Base-by-base conservation (phyloP, 202 grass and related monocot genomes). In the Cymbopogon flexuosus region DNA sequence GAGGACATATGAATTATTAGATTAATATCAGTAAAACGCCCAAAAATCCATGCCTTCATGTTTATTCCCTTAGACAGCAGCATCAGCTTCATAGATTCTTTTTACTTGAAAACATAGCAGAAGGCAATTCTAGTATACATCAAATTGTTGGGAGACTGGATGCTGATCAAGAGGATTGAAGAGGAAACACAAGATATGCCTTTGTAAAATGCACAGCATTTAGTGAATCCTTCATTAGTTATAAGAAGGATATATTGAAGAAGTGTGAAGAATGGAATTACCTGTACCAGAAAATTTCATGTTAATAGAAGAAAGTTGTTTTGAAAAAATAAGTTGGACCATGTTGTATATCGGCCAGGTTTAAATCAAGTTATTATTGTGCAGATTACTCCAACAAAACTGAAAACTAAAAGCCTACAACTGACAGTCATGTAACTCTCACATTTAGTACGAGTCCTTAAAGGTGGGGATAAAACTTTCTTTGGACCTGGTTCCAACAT, bases 1-100 rank as follows among this genome's bases (percentile, higher is more conserved):
- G 37, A 73, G 13, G 24, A 78, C 56, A n/a, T 82, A 49, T 57
- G 62, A 62, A 66, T 63, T 45, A 45, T 61, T 79, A 86, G 15
- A 83, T 33, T 56, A 73, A 70, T 72, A 83, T 65, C 52, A 83
- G 60, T 62, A 16, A 79, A 79, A 63, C 2, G 1, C 36, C 29
- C 57, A 61, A 57, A 72, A 74, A 15, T 84, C 16, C 81, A 87
- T 77, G 54, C 18, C 19, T 67, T 45, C 54, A 72, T 65, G 68
- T 78, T 78, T 78, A 65, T 84, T 81, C 77, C 56, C 49, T 81
- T 29, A 45, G 70, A 35, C 76, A 59, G 52, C 41, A 84, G 62
- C 61, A 84, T 12, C 66, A 75, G 61, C 5, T 79, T 63, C 34
- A 52, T 82, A 73, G 35, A 80, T 83, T 78, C 16, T 68, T 89